Evolutionary conservation across 2,329 filamentous ascomycete genomes (phyloP).

Genomic region (Botrytis paeoniae): DNA sequence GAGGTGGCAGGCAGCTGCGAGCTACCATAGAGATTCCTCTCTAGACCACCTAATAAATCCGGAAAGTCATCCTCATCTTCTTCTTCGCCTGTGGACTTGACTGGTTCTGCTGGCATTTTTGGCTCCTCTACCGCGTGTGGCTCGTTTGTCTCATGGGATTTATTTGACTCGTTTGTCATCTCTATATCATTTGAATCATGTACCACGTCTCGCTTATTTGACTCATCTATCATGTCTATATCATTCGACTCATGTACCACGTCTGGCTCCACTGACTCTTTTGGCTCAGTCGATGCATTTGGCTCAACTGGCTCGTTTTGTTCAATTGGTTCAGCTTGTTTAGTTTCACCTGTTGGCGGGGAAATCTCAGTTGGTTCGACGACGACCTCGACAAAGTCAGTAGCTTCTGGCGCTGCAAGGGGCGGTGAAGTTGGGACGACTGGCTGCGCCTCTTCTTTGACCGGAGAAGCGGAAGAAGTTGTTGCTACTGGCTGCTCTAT

Average conservation of each 20-base stretch:
- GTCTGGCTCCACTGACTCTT: not conserved
- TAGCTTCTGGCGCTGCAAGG: not conserved
- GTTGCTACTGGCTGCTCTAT: not conserved
- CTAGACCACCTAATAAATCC: constrained; percentile 34
- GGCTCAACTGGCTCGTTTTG: not conserved
- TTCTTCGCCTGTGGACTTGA: constrained; percentile 13
- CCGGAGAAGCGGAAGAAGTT: not conserved
- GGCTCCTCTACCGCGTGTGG: not conserved
- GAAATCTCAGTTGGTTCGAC: not conserved
- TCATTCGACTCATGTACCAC: not conserved
- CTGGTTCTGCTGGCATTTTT: not conserved
- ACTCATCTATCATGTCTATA: not conserved
- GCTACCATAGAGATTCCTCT: constrained; percentile 28
- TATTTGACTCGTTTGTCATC: not conserved
- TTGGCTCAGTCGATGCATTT: not conserved
- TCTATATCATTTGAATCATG: not conserved
- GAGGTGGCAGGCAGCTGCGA: not conserved
- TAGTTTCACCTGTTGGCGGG: not conserved
- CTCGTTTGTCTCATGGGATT: not conserved
- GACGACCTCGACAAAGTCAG: not conserved
- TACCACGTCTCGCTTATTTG: not conserved
- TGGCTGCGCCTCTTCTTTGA: not conserved
- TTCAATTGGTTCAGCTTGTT: not conserved
- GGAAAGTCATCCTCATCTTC: constrained; percentile 31
- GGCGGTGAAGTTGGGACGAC: not conserved